Base-by-base conservation (phyloP, 495 filamentous ascomycete species). In the Tuber melanosporum region DNA sequence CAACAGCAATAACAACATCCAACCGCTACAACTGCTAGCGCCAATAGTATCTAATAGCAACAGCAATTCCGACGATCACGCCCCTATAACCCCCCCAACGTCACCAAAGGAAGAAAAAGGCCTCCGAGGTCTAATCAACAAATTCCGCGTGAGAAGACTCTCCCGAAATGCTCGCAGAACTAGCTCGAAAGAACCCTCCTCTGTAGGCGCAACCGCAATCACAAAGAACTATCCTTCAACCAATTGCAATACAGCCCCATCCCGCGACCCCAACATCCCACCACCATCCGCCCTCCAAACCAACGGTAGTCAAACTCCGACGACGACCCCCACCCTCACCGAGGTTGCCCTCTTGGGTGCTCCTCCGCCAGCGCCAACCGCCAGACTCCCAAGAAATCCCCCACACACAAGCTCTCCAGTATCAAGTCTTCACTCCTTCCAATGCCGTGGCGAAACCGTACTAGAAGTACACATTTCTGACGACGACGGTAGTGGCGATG, bases 101-200 rank as follows among this genome's bases (percentile, higher is more conserved):
- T 73, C 78, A 41, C 78, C 77, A 49, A 74, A 43, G n/a, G 72
- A 36, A 42, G 70, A 80, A 39, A 78, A 78, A 19, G 78, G 77
- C 22, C 79, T 80, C n/a, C 75, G 74, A n/a, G 78, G 77, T 5
- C 47, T 80, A 73, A 80, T 80, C 62, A 80, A 80, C 39, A 80
- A 74, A 72, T 80, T 80, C 43, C 57, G 57, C 26, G 57, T 14
- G 14, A 80, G 62, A 41, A 80, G 71, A 42, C 78, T 36, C 57
- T 36, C 26, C 57, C 57, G 57, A 36, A 66, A 66, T 17, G 57
- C 26, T 36, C 7, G 57, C 12, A 15, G 26, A 7, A 66, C 26
- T 14, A 36, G 57, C 12, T 36, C 57, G 26, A 66, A 66, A 66
- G 57, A 36, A 36, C 17, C 36, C 57, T 36, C 2, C 57, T 7